Base-by-base conservation (phyloP, 805 yeast species). In the Hanseniaspora valbyensis region DNA sequence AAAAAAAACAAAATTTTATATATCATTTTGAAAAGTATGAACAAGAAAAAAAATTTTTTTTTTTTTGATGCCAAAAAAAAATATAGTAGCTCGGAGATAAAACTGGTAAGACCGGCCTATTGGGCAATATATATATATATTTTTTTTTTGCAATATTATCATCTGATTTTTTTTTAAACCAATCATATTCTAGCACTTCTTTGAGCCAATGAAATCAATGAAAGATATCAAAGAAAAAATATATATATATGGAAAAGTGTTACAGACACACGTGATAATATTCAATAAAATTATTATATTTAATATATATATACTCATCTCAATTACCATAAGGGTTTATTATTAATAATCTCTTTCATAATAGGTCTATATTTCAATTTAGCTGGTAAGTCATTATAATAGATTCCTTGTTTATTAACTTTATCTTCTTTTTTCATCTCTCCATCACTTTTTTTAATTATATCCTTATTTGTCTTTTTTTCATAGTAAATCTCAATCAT, bases 351-450 rank as follows among this genome's bases (percentile, higher is more conserved):
- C 12, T 48, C 46, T 24, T 37, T 32, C 10, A 44, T 18, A 12
- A 29, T 32, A 3, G 40, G 37, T 25, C 54, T 49, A 14, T 32
- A 28, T 37, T 26, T 49, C 25, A 37, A 34, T 34, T 41, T 52
- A 1, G 24, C 38, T 14, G 54, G 54, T 16, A 52, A 18, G 14
- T 16, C 41, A 14, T 25, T 21, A 22, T 22, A 30, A n/a, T 32
- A 39, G n/a, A 37, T 37, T 12, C 19, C 22, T 6, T n/a, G 22
- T 16, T 32, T 32, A n/a, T 13, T 7, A 10, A 7, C 5, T 10
- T 12, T 12, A n/a, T 32, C 34, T 5, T 32, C 29, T 26, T 26
- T 6, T 26, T 52, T 42, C 9, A 50, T 37, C 7, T 30, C 41
- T 18, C 26, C 7, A 18, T 42, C 52, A 18, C 36, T 48, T 2